Evolutionary conservation across 2,329 filamentous ascomycete genomes (phyloP).

Genomic region (Aaosphaeria arxii): DNA sequence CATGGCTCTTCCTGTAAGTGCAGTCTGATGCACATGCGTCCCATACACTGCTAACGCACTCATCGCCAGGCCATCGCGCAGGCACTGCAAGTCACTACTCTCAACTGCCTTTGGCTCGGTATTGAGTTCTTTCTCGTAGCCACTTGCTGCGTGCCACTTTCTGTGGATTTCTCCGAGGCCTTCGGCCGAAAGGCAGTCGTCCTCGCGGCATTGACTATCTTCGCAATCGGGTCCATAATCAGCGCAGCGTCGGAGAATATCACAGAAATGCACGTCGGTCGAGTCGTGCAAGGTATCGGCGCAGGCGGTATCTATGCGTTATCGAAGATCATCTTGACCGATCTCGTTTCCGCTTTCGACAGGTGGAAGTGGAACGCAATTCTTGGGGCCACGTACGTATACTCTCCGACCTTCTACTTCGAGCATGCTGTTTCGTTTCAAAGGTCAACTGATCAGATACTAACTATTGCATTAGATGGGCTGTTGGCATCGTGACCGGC

Average conservation of each 20-base stretch:
- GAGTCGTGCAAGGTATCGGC: conserved; percentile 46
- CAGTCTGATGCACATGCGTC: too few relatives aligned
- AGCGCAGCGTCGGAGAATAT: conserved; percentile 38
- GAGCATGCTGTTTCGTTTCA: not conserved
- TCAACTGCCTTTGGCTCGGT: conserved; percentile 45
- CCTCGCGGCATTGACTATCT: conserved; percentile 41
- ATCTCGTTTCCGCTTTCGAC: conserved; percentile 34
- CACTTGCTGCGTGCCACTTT: conserved; percentile 44
- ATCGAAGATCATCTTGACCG: conserved; percentile 43
- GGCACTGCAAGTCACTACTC: conserved; percentile 24
- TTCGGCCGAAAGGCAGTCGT: conserved; percentile 49
- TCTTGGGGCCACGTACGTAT: conserved; percentile 17
- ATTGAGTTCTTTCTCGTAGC: conserved; percentile 47
- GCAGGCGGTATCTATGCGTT: conserved; percentile 45
- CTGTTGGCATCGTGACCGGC: conserved; percentile 31
- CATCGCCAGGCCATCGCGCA: conserved; percentile 28
- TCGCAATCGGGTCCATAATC: conserved; percentile 45
- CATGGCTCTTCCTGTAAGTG: conserved; percentile 21
- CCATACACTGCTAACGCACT: too few relatives aligned
- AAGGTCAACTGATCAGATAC: not conserved
- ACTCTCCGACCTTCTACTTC: not conserved
- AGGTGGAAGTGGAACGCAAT: conserved; percentile 17
- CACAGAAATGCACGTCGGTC: conserved; percentile 40
- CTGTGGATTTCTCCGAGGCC: conserved; percentile 43
- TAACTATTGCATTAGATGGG: conserved; percentile 16